Percentiles rank a stretch among this genome's conserved stretches.
phyloP scores from a whole-genome alignment of 805 yeast genomes.

The Zygotorulaspora florentina region DNA sequence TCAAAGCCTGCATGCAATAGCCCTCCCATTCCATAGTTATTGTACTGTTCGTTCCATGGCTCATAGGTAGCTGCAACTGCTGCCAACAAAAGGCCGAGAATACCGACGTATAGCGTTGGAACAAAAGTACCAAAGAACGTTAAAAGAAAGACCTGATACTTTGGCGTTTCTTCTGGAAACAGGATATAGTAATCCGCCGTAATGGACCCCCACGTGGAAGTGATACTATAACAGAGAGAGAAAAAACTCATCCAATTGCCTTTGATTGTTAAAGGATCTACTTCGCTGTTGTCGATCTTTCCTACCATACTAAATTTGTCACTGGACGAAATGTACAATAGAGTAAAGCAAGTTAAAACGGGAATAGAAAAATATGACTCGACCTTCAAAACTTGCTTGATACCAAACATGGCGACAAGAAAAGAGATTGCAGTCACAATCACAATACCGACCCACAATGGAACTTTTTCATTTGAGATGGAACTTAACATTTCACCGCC shows the following conservation, averaged over 20 bases:
- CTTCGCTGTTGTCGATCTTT: slow-evolving; percentile 34
- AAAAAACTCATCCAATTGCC: slow-evolving; percentile 76
- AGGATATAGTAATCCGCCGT: slow-evolving; percentile 81
- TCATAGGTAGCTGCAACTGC: slow-evolving; percentile 55
- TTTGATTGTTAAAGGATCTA: slow-evolving; percentile 39
- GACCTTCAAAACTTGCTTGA: slow-evolving; percentile 60
- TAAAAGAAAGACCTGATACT: slow-evolving; percentile 48
- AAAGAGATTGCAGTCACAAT: slow-evolving; percentile 64
- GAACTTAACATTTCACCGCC: slow-evolving; percentile 80
- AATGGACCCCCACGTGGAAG: slow-evolving; percentile 86
- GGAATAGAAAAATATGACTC: slow-evolving; percentile 69
- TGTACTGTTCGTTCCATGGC: slow-evolving; percentile 57
- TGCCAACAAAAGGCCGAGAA: slow-evolving; percentile 67
- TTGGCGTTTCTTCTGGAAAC: slow-evolving; percentile 68
- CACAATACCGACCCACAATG: slow-evolving; percentile 69
- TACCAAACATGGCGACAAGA: slow-evolving; percentile 71
- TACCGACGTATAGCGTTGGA: slow-evolving; percentile 75
- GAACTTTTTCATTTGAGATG: slow-evolving; percentile 60
- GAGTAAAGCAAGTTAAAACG: slow-evolving; percentile 58
- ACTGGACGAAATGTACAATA: slow-evolving; percentile 61
- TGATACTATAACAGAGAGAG: slow-evolving; percentile 67
- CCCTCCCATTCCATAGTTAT: slow-evolving; percentile 68
- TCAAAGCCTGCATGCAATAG: slow-evolving; percentile 57
- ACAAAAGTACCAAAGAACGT: slow-evolving; percentile 64
- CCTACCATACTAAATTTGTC: slow-evolving; percentile 39